Conservation (phyloP, 139 green algal genomes). For the Micractinium conductrix region DNA sequence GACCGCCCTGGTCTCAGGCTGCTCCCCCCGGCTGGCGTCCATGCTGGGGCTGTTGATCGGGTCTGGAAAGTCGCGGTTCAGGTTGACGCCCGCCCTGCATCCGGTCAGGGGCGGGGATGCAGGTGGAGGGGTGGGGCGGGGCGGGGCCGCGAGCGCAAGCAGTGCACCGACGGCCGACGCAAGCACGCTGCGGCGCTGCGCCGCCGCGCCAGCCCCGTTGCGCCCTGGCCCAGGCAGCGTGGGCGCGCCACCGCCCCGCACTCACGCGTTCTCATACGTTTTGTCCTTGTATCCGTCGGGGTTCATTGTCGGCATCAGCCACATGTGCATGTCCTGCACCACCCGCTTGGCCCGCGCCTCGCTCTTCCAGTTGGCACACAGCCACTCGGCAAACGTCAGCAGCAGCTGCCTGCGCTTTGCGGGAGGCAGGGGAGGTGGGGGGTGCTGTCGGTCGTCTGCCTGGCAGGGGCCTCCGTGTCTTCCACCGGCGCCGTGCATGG, state of each 20-base stretch:
- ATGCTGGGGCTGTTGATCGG: slow-evolving; percentile 37
- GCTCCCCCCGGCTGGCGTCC: slow-evolving; percentile 52
- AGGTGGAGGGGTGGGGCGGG: neutral
- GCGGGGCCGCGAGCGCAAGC: too few relatives aligned
- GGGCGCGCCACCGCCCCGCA: neutral
- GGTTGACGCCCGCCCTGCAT: slow-evolving; percentile 65
- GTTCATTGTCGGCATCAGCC: slow-evolving; percentile 80
- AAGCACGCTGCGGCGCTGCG: too few relatives aligned
- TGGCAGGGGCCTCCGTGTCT: too few relatives aligned
- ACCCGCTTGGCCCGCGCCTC: slow-evolving; percentile 39
- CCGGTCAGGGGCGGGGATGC: neutral
- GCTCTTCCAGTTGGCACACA: slow-evolving; percentile 58
- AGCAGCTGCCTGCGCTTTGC: slow-evolving; percentile 51
- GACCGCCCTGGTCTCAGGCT: slow-evolving; percentile 76
- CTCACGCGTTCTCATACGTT: slow-evolving; percentile 64
- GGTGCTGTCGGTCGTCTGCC: too few relatives aligned
- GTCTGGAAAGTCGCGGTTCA: slow-evolving; percentile 97
- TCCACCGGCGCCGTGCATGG: too few relatives aligned
- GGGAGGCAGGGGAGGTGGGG: too few relatives aligned
- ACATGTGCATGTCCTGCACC: slow-evolving; percentile 67
- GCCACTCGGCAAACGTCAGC: slow-evolving; percentile 77
- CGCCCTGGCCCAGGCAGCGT: neutral
- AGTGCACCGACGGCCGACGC: too few relatives aligned
- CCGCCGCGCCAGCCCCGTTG: too few relatives aligned
- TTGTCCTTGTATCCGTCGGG: slow-evolving; percentile 83